phyloP scores from a whole-genome alignment of 768 basidiomycete species.

The Cystobasidium onofrii region DNA sequence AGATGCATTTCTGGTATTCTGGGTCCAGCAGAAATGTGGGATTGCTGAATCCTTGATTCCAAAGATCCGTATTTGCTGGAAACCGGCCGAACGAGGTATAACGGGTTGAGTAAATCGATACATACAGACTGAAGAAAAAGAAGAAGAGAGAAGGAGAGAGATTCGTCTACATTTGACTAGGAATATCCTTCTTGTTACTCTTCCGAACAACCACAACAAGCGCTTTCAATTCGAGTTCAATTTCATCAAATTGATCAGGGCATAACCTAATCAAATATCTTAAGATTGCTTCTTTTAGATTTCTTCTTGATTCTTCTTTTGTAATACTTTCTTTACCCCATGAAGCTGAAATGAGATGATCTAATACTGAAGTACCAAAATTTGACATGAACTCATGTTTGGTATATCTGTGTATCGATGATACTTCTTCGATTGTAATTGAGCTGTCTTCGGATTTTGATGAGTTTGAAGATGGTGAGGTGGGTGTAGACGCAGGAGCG shows the following conservation, averaged over 20 bases:
- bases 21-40: no score
- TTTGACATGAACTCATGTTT: constrained; percentile 13
- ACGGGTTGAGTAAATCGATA: no score
- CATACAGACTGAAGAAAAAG: neutral
- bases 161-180: neutral
- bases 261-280: neutral
- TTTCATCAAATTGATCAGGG: neutral
- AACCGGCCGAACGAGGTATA: no score
- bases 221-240: neutral
- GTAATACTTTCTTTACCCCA: neutral
- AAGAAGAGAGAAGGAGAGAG: neutral
- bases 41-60: no score
- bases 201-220: neutral
- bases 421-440: constrained; percentile 7
- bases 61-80: no score
- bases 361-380: constrained; percentile 5
- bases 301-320: neutral
- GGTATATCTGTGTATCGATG: neutral
- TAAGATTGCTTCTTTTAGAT: neutral
- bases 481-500: neutral
- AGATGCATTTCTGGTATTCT: no score
- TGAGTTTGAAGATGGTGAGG: neutral
- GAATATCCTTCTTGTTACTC: neutral
- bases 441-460: neutral
- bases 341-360: neutral